Conservation (phyloP, 495 filamentous ascomycete species). For the Parathielavia appendiculata region DNA sequence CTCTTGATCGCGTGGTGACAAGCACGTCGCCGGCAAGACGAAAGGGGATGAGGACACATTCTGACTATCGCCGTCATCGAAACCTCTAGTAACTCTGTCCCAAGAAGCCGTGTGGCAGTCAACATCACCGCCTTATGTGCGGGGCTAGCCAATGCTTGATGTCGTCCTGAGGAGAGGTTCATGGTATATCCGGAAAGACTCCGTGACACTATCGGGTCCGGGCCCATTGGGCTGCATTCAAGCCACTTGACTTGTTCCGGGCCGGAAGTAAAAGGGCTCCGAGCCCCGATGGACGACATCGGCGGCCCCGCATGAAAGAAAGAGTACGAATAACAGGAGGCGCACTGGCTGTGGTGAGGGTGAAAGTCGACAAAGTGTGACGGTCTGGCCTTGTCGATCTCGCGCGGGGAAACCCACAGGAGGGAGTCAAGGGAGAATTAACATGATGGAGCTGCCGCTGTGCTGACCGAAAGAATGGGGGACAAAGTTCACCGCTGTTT, state of each 20-base stretch:
- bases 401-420: not conserved
- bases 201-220: too few relatives aligned
- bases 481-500: slow-evolving; percentile 14
- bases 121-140: too few relatives aligned
- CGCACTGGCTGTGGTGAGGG: slow-evolving; percentile 4
- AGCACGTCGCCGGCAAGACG: too few relatives aligned
- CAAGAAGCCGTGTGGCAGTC: too few relatives aligned
- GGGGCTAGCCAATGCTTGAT: too few relatives aligned
- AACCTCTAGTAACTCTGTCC: too few relatives aligned
- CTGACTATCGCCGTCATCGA: too few relatives aligned
- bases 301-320: not conserved
- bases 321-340: not conserved
- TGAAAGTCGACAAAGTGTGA: too few relatives aligned
- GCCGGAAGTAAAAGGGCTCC: not conserved
- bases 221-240: not conserved
- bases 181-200: not conserved
- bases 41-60: too few relatives aligned
- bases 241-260: not conserved
- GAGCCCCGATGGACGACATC: not conserved
- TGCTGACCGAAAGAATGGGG: not conserved
- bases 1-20: too few relatives aligned
- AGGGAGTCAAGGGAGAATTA: not conserved
- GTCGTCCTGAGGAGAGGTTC: not conserved
- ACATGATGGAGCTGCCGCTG: not conserved
- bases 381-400: slow-evolving; percentile 5